Evolutionary conservation across 192 early-diverging fungal species (phyloP).

Genomic region (Umbelopsis vinacea): DNA sequence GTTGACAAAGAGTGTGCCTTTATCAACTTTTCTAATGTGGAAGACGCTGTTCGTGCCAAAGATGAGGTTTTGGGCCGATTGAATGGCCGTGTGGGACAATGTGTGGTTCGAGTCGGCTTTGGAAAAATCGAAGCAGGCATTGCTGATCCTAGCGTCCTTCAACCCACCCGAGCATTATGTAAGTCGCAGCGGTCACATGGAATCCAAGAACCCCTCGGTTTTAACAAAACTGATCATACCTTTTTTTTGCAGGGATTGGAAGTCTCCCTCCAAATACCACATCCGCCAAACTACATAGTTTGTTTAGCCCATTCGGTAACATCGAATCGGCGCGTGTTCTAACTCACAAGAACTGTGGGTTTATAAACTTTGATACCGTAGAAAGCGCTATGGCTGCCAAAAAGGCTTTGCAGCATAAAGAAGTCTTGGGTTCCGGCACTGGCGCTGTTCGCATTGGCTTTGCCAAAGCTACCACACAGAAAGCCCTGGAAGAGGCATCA

Average conservation of each 20-base stretch:
- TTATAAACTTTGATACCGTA: conserved; percentile 91
- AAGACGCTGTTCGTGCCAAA: conserved; percentile 86
- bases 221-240: too few species aligned
- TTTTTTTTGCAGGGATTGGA: too few species aligned
- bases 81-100: conserved; percentile 80
- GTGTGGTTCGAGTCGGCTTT: conserved; percentile 79
- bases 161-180: conserved; percentile 80
- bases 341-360: conserved; percentile 95
- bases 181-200: too few species aligned
- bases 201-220: too few species aligned
- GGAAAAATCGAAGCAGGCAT: conserved; percentile 69
- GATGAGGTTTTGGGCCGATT: conserved; percentile 76
- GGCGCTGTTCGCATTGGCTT: conserved; percentile 85
- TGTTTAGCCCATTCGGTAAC: conserved; percentile 80
- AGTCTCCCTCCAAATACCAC: conserved; percentile 84
- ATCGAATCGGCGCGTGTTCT: conserved; percentile 94
- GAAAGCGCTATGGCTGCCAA: conserved; percentile 90
- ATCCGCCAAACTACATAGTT: conserved; percentile 68
- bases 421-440: conserved; percentile 70
- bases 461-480: conserved; percentile 84
- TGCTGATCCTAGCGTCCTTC: conserved; percentile 55
- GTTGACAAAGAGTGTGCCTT: conserved; percentile 97
- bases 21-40: conserved; percentile 84
- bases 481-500: conserved; percentile 35
- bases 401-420: conserved; percentile 84